Conservation (phyloP, 2,329 filamentous ascomycete genomes). For the Chrysoporthe cubensis region DNA sequence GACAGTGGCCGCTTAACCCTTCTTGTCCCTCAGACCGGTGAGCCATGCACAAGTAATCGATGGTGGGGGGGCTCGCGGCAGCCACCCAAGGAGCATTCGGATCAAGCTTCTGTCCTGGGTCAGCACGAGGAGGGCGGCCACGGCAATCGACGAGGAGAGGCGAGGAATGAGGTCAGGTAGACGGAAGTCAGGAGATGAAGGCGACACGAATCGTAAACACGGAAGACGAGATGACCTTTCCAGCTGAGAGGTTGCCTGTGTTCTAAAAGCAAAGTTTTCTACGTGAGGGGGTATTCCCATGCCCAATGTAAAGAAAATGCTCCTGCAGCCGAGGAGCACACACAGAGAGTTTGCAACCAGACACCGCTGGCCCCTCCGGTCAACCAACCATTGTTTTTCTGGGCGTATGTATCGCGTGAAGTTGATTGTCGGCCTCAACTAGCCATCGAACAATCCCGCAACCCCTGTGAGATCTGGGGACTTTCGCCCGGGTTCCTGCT, state of each 20-base stretch:
- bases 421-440: not conserved
- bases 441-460: conserved; percentile 52
- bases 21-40: not conserved
- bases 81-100: not conserved
- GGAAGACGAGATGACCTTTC: not conserved
- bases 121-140: not conserved
- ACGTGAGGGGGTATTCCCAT: conserved; percentile 6
- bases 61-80: not conserved
- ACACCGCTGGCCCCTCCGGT: not conserved
- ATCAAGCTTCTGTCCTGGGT: not conserved
- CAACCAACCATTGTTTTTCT: not conserved
- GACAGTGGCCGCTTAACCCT: too few species aligned
- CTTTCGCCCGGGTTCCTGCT: conserved; percentile 28
- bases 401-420: not conserved
- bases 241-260: not conserved
- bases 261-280: conserved; percentile 2
- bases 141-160: not conserved
- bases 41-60: not conserved
- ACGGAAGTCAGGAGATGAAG: not conserved
- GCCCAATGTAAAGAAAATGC: not conserved
- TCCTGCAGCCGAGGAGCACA: conserved; percentile 1
- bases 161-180: conserved; percentile 2
- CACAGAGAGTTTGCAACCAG: not conserved
- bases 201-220: not conserved
- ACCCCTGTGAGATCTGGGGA: conserved; percentile 61